These are phyloP conservation scores for Boletus sp. DNA, from an alignment of 768 basidiomycete species.

Conservation along the genomic window DNA sequence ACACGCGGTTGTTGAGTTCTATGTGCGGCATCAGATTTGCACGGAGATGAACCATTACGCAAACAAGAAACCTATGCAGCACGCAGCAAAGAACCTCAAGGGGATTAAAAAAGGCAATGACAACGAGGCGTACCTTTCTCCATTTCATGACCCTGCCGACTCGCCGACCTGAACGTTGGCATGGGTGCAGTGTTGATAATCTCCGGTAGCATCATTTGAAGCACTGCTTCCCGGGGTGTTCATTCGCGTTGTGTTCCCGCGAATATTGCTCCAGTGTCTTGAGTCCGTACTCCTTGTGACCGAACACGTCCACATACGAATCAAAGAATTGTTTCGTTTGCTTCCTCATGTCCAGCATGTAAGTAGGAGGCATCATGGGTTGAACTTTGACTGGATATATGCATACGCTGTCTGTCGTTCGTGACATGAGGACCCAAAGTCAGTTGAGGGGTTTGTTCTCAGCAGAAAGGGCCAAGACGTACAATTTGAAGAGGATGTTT, in stretches of 20 bases:
- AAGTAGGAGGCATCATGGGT: slow-evolving; percentile 78
- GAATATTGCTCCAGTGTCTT: slow-evolving; percentile 96
- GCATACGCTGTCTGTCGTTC: too few relatives aligned
- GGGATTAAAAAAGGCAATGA: neutral
- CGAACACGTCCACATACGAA: slow-evolving; percentile 65
- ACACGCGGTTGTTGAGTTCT: slow-evolving; percentile 97
- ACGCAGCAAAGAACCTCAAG: neutral
- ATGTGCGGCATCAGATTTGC: slow-evolving; percentile 19
- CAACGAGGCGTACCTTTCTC: slow-evolving; percentile 70
- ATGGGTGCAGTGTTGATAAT: slow-evolving; percentile 97
- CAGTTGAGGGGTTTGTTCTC: neutral
- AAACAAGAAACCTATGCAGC: neutral
- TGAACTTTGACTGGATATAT: too few relatives aligned
- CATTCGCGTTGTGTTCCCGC: slow-evolving; percentile 89
- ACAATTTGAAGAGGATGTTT: slow-evolving; percentile 97
- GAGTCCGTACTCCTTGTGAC: slow-evolving; percentile 81
- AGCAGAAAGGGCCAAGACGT: slow-evolving; percentile 17
- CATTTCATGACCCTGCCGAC: slow-evolving; percentile 72
- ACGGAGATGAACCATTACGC: slow-evolving; percentile 9
- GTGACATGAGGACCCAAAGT: too few relatives aligned
- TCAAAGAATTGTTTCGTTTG: too few relatives aligned
- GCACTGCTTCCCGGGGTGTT: slow-evolving; percentile 98
- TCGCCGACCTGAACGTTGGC: slow-evolving; percentile 74
- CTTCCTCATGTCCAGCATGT: slow-evolving; percentile 93
- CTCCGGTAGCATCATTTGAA: slow-evolving; percentile 94